Percentiles rank a stretch among this genome's conserved stretches.
Evolutionary conservation across 2,329 filamentous ascomycete genomes (phyloP).

Genomic region (Teratosphaeria epicoccoides): DNA sequence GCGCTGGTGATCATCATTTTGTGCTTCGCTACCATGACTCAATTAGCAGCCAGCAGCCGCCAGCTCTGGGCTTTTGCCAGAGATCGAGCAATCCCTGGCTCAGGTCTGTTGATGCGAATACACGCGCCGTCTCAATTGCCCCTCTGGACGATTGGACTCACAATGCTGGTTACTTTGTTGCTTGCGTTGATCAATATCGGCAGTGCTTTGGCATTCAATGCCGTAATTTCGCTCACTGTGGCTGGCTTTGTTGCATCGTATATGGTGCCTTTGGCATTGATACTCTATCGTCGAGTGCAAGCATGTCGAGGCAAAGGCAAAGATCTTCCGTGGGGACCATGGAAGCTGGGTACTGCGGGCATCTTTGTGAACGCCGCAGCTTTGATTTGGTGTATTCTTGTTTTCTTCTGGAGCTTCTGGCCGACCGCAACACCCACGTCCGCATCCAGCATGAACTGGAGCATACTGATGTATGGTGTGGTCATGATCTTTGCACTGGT

Average conservation of each 20-base stretch:
- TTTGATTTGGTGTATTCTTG: not conserved
- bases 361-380: slow-evolving; percentile 2
- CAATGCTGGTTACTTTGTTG: slow-evolving; percentile 18
- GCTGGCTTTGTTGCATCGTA: slow-evolving; percentile 25
- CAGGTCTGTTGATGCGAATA: too few species aligned
- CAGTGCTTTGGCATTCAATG: slow-evolving; percentile 24
- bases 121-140: too few species aligned
- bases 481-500: not conserved
- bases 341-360: slow-evolving; percentile 12
- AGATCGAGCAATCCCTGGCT: slow-evolving; percentile 15
- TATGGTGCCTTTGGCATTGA: too few species aligned
- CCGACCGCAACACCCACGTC: not conserved
- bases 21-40: slow-evolving; percentile 10
- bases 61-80: not conserved
- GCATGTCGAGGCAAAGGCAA: slow-evolving; percentile 13
- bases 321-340: slow-evolving; percentile 11
- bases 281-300: slow-evolving; percentile 26
- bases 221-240: slow-evolving; percentile 23
- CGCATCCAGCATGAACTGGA: slow-evolving; percentile 1
- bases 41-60: not conserved
- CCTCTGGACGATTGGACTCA: too few species aligned
- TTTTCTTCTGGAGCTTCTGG: slow-evolving; percentile 4
- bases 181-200: slow-evolving; percentile 26
- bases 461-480: not conserved
- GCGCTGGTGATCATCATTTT: not conserved